Evolutionary conservation across 2,329 filamentous ascomycete genomes (phyloP).

Genomic region (Fusarium pseudocircinatum): DNA sequence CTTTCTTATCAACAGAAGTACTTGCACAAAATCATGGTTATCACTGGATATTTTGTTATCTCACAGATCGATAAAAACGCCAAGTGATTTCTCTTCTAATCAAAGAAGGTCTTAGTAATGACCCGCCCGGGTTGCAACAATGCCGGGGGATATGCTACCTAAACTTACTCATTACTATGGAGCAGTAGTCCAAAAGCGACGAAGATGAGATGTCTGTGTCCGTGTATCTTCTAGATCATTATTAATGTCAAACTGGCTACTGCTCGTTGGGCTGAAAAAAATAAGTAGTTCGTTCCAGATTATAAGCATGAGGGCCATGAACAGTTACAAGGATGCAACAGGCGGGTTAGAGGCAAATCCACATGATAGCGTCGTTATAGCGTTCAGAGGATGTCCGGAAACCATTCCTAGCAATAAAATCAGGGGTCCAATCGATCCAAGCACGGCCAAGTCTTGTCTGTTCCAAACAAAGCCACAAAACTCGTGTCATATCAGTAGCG

Average conservation of each 20-base stretch:
- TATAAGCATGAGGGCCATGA: not conserved
- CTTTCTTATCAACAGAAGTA: too few species aligned
- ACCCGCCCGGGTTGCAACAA: not conserved
- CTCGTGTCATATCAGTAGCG: not conserved
- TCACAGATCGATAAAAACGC: not conserved
- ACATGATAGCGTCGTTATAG: not conserved
- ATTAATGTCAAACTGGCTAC: not conserved
- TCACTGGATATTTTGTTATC: too few species aligned
- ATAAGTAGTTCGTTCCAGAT: not conserved
- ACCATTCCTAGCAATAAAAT: not conserved
- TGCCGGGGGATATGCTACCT: not conserved
- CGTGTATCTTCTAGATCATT: not conserved
- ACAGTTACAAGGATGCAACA: not conserved
- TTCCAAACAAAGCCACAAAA: not conserved
- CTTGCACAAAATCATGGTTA: too few species aligned
- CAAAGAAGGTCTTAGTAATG: not conserved
- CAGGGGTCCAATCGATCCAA: not conserved
- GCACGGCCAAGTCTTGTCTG: not conserved
- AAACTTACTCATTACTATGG: not conserved
- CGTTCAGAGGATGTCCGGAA: not conserved
- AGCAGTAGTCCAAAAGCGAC: not conserved
- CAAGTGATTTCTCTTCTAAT: not conserved
- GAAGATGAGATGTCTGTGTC: not conserved
- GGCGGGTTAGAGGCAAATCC: not conserved
- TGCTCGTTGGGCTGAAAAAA: not conserved